These are phyloP conservation scores for Camellia oleifera DNA, from an alignment of 179 eudicot genomes.

Conservation along the genomic window DNA sequence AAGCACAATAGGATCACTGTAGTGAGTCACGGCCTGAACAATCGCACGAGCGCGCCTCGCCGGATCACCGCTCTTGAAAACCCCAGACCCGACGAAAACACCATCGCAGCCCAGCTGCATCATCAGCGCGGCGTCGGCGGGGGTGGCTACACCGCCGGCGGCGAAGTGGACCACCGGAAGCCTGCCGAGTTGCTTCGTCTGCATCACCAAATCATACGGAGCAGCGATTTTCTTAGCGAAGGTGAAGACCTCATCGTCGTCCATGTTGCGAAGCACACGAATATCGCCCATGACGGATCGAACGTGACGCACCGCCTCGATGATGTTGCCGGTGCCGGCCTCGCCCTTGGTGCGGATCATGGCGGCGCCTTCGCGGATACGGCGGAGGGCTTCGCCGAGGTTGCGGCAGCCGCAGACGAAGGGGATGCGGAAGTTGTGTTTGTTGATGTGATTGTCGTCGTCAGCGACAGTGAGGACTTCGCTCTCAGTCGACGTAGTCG, in stretches of 20 bases:
- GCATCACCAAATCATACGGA: slow-evolving; percentile 72
- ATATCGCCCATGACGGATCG: slow-evolving; percentile 67
- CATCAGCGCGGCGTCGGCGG: slow-evolving; percentile 79
- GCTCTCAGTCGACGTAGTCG: slow-evolving; percentile 66
- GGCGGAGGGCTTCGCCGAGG: slow-evolving; percentile 65
- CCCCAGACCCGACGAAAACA: slow-evolving; percentile 75
- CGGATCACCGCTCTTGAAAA: slow-evolving; percentile 81
- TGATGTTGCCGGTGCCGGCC: slow-evolving; percentile 68
- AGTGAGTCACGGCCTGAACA: slow-evolving; percentile 80
- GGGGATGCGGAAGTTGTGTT: slow-evolving; percentile 69
- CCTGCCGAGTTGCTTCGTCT: slow-evolving; percentile 75
- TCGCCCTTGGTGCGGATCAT: slow-evolving; percentile 82
- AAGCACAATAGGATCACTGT: slow-evolving; percentile 66
- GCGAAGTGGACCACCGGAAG: slow-evolving; percentile 77
- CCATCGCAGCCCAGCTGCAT: slow-evolving; percentile 83
- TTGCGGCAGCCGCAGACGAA: slow-evolving; percentile 79
- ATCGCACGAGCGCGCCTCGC: slow-evolving; percentile 62
- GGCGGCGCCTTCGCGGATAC: slow-evolving; percentile 74
- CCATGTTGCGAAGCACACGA: slow-evolving; percentile 61
- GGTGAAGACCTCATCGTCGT: slow-evolving; percentile 68
- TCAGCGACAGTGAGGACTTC: slow-evolving; percentile 71
- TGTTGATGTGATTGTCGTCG: slow-evolving; percentile 67
- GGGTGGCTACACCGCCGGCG: slow-evolving; percentile 80
- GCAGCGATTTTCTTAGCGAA: slow-evolving; percentile 63
- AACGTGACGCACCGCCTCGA: slow-evolving; percentile 72